phyloP scores from a whole-genome alignment of 2,329 filamentous ascomycete genomes.

The Ceratocystis ficicola region DNA sequence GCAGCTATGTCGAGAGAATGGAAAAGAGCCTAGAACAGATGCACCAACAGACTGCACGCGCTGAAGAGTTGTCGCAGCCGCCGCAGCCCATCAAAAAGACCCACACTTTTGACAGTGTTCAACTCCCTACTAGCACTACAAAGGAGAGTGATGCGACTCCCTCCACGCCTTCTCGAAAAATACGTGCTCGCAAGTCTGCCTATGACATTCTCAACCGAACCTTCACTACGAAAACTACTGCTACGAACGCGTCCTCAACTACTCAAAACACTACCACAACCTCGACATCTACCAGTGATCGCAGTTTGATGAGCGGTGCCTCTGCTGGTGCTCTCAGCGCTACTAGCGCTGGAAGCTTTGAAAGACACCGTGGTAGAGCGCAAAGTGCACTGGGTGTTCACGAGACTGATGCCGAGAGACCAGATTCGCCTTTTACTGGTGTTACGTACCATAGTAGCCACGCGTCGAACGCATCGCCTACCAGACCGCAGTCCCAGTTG shows the following conservation, averaged over 20 bases:
- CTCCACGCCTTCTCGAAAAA: conserved; percentile 29
- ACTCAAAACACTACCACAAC: conserved; percentile 60
- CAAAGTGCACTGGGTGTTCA: conserved; percentile 54
- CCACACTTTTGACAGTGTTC: conserved; percentile 39
- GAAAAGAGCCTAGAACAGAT: conserved; percentile 65
- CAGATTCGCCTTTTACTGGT: conserved; percentile 57
- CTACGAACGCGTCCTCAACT: conserved; percentile 63
- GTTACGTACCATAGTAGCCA: conserved; percentile 90
- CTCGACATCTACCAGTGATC: conserved; percentile 65
- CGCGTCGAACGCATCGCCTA: conserved; percentile 42
- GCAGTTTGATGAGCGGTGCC: conserved; percentile 84
- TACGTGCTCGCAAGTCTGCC: conserved; percentile 59
- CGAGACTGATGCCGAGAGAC: conserved; percentile 43
- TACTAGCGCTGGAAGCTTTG: conserved; percentile 88
- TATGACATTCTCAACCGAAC: conserved; percentile 73
- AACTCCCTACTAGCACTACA: conserved; percentile 44
- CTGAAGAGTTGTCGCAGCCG: neutral
- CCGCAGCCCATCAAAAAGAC: conserved; percentile 26
- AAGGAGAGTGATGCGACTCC: conserved; percentile 22
- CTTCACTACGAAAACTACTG: conserved; percentile 77
- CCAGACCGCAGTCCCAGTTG: conserved; percentile 52
- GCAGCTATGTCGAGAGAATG: conserved; percentile 85
- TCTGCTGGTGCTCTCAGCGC: conserved; percentile 87
- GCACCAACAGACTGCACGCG: conserved; percentile 41
- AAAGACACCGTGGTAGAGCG: conserved; percentile 55